Evolutionary conservation across 192 early-diverging fungal species (phyloP).

Genomic region (Backusella mclennaniae): DNA sequence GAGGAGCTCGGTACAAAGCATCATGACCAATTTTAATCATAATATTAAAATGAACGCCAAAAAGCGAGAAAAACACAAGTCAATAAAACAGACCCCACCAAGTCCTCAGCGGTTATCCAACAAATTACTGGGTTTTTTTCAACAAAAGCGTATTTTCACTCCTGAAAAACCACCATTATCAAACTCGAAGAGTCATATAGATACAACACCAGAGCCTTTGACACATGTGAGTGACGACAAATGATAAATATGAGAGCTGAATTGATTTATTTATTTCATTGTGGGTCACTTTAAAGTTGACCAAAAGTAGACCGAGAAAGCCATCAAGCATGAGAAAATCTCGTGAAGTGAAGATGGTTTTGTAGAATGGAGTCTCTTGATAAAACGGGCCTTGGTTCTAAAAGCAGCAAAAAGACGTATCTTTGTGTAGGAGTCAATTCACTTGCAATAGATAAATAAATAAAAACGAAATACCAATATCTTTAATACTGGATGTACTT

Average conservation of each 20-base stretch:
- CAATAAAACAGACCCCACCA: not conserved
- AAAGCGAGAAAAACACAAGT: not conserved
- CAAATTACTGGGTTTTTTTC: not conserved
- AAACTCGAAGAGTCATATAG: not conserved
- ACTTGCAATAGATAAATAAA: not conserved
- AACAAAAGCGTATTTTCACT: not conserved
- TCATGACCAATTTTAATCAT: not conserved
- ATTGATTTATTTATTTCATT: not conserved
- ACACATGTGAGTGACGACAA: not conserved
- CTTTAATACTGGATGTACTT: not conserved
- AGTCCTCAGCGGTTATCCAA: not conserved
- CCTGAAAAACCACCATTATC: not conserved
- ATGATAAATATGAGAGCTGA: no score
- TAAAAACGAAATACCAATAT: no score
- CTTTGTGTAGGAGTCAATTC: not conserved
- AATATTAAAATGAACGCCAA: not conserved
- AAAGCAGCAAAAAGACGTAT: not conserved
- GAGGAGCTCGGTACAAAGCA: not conserved
- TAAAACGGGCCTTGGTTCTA: not conserved
- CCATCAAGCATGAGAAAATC: constrained; percentile 10
- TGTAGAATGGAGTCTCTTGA: not conserved
- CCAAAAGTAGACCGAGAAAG: not conserved
- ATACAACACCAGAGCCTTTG: not conserved
- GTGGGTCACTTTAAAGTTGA: not conserved
- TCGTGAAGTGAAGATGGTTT: not conserved